Evolutionary conservation across 495 filamentous ascomycete genomes (phyloP).

Genomic region (Recurvomyces mirabilis): DNA sequence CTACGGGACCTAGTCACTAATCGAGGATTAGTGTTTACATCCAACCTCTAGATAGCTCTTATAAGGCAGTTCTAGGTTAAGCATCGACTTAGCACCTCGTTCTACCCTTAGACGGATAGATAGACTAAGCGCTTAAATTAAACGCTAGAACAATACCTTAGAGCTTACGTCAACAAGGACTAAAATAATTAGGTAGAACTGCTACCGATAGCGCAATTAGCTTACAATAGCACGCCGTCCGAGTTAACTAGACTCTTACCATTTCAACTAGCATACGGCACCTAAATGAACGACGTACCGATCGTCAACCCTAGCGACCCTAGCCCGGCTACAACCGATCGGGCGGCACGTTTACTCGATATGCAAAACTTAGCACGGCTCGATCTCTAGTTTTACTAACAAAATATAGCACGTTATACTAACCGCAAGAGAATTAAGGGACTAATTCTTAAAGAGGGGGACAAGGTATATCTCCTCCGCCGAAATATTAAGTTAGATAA

Average conservation of each 20-base stretch:
- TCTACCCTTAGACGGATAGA: constrained; percentile 15
- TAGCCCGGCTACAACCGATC: background rate
- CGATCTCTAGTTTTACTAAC: background rate
- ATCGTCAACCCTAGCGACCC: background rate
- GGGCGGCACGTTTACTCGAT: background rate
- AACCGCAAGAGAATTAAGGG: background rate
- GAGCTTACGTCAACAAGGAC: background rate
- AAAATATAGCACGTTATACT: background rate
- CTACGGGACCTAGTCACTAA: background rate
- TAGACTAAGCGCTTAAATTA: constrained; percentile 12
- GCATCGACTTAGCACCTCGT: constrained; percentile 2
- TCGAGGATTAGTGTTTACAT: constrained; percentile 2
- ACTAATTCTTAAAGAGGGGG: constrained; percentile 1
- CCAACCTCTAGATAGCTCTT: constrained; percentile 1
- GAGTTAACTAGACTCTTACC: background rate
- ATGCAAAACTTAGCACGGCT: background rate
- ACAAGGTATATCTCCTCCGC: too few species aligned
- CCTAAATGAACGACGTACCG: background rate
- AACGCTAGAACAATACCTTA: constrained; percentile 10
- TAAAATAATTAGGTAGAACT: constrained; percentile 11
- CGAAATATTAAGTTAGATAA: too few species aligned
- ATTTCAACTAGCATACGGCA: background rate
- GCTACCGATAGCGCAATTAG: constrained; percentile 5
- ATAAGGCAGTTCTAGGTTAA: constrained; percentile 1
- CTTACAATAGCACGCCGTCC: background rate